Percentiles rank a stretch among this genome's conserved stretches.
phyloP scores from a whole-genome alignment of 345 rosid genomes.

The Heritiera fomes region DNA sequence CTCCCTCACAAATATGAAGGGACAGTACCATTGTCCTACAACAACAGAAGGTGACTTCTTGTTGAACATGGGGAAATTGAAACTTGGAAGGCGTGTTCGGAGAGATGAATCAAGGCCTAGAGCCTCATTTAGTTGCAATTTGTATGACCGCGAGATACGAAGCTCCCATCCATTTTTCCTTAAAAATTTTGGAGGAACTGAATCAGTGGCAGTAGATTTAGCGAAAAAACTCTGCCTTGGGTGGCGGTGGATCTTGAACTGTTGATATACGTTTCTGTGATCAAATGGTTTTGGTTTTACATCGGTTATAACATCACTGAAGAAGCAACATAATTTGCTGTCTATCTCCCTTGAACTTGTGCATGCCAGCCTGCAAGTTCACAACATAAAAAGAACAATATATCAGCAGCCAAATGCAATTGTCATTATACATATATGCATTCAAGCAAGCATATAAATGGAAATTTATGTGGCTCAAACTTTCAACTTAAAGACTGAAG shows the following conservation, averaged over 20 bases:
- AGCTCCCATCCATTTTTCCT: conserved; percentile 68
- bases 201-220: conserved; percentile 51
- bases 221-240: conserved; percentile 46
- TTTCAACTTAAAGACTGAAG: not conserved
- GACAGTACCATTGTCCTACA: conserved; percentile 83
- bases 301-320: conserved; percentile 45
- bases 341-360: conserved; percentile 61
- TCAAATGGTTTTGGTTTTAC: conserved; percentile 58
- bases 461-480: not conserved
- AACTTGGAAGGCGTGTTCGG: conserved; percentile 52
- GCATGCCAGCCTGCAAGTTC: conserved; percentile 48
- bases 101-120: conserved; percentile 60
- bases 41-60: conserved; percentile 39
- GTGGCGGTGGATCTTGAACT: conserved; percentile 54
- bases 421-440: too few species aligned
- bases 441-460: not conserved
- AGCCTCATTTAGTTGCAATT: conserved; percentile 52
- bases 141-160: conserved; percentile 36
- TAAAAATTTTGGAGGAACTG: conserved; percentile 58
- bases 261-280: conserved; percentile 60
- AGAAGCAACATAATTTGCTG: conserved; percentile 54
- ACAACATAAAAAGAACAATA: conserved; percentile 2
- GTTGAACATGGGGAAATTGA: conserved; percentile 40
- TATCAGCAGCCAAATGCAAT: not conserved
- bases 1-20: conserved; percentile 66